Conservation (phyloP, 2,329 filamentous ascomycete species). For the Pyrenochaeta sp. region DNA sequence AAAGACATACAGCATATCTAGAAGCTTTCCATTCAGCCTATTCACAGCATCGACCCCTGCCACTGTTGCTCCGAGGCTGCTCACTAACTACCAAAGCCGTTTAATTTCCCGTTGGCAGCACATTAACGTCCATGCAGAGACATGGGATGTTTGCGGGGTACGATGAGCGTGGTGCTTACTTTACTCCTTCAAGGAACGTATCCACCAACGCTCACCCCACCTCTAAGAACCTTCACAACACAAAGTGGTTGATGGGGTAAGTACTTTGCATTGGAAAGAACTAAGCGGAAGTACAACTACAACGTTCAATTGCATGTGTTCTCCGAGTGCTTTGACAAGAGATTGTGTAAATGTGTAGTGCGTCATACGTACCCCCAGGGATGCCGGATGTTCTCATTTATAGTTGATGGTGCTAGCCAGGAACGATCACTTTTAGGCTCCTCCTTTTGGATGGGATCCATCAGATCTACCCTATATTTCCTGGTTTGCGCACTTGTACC, state of each 20-base stretch:
- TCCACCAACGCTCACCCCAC: too few species aligned
- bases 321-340: too few species aligned
- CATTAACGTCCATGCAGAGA: conserved; percentile 12
- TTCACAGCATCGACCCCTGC: not conserved
- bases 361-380: not conserved
- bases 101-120: not conserved
- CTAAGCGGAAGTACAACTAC: too few species aligned
- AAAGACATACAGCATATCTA: not conserved
- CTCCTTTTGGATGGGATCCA: conserved; percentile 5
- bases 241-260: too few species aligned
- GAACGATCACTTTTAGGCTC: conserved; percentile 2
- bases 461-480: conserved; percentile 2
- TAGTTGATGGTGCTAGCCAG: conserved; percentile 1
- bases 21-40: conserved; percentile 12
- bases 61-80: not conserved
- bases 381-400: not conserved
- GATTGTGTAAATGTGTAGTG: too few species aligned
- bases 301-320: too few species aligned
- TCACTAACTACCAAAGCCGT: too few species aligned
- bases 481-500: conserved; percentile 9
- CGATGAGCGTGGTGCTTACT: not conserved
- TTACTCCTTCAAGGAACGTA: not conserved
- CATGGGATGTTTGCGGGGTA: conserved; percentile 12
- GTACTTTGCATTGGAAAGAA: too few species aligned
- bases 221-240: too few species aligned